Conservation (phyloP, 2,329 filamentous ascomycete species). For the Pseudogymnoascus sp. region DNA sequence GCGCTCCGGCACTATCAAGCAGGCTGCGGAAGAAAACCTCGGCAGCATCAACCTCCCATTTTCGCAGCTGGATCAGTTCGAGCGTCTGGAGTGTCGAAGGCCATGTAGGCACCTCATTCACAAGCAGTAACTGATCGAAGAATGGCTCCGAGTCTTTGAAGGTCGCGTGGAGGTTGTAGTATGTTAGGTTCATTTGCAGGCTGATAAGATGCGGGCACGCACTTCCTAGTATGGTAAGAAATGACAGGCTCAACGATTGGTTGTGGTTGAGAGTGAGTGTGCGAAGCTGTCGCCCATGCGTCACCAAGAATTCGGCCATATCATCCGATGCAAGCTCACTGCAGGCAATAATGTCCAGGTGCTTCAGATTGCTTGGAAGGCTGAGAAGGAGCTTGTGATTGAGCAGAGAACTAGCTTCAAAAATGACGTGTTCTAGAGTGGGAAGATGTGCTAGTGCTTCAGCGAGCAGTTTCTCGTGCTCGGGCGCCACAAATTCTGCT, state of each 20-base stretch:
- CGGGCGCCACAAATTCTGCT: conserved; percentile 26
- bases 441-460: conserved; percentile 47
- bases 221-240: conserved; percentile 56
- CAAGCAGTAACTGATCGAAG: conserved; percentile 60
- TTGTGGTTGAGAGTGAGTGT: conserved; percentile 70
- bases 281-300: conserved; percentile 59
- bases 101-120: conserved; percentile 67
- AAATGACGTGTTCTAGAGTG: conserved; percentile 56
- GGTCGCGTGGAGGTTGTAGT: conserved; percentile 61
- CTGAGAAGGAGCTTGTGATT: conserved; percentile 59
- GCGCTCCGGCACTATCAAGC: conserved; percentile 56
- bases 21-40: conserved; percentile 74
- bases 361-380: conserved; percentile 57
- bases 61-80: conserved; percentile 68
- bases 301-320: conserved; percentile 55
- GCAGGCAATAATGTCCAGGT: conserved; percentile 71
- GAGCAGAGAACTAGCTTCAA: conserved; percentile 67
- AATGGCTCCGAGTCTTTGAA: conserved; percentile 66
- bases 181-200: conserved; percentile 70
- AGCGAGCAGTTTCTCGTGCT: conserved; percentile 33
- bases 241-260: conserved; percentile 66
- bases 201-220: conserved; percentile 63
- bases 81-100: conserved; percentile 62
- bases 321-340: conserved; percentile 62
- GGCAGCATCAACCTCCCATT: conserved; percentile 62